Base-by-base conservation (phyloP, 23 red algal genomes). In the Gracilariopsis chorda region DNA sequence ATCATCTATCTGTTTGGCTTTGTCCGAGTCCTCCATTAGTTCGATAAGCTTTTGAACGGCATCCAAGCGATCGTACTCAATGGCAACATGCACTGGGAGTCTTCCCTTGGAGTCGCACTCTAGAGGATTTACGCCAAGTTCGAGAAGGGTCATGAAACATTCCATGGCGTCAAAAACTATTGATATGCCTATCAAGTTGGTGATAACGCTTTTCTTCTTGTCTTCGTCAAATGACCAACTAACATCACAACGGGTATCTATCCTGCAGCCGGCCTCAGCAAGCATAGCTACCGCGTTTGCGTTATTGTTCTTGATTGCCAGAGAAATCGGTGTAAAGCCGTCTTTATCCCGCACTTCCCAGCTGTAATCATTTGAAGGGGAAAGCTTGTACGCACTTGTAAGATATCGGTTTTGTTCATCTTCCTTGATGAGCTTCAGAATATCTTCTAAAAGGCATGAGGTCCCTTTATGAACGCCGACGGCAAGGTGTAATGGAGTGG, bases 401-500 rank as follows among this genome's bases (percentile, higher is more conserved):
- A 53, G 49, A 36, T 59, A 80, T 41, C 77, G 48, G 13, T 41
- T 36, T 32, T 80, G 21, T 57, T 80, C 33, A 24, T 58, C 55
- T 14, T 80, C 39, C 32, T 60, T 80, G 34, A 80, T 80, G 30
- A 80, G 37, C 49, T 80, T 41, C n/a, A 43, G 55, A 19, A 59
- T 80, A 17, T 68, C 62, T 39, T 68, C 62, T 4, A 68, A 41
- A 7, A 68, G 14, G 13, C 34, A 30, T 19, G 32, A 36, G 41
- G 28, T 39, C 41, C 41, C 33, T 68, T 40, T 36, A 68, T 68
- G 14, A 12, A 68, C 4, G 20, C 3, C 17, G 4, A 68, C 33
- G 32, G 77, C 77, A 60, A 53, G 55, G 27, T 80, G 77, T n/a
- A 80, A 55, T 11, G 77, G 77, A 5, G 77, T 80, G 35, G 42